Percentiles rank a stretch among this genome's conserved stretches.
Evolutionary conservation across 2,329 filamentous ascomycete genomes (phyloP).

Genomic region (Colletotrichum falcatum): DNA sequence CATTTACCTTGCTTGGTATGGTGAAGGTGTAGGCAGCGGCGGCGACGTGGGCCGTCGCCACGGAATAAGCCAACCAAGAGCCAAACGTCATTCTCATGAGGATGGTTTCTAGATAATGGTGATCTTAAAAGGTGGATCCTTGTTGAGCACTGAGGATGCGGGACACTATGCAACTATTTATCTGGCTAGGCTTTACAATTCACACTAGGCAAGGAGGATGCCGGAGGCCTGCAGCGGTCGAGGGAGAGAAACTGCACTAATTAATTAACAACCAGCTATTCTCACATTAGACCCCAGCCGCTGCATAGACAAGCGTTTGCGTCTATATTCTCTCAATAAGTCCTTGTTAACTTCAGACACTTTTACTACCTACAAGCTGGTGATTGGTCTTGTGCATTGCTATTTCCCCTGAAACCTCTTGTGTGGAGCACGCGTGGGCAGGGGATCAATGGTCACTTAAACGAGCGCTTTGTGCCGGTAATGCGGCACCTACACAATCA

Average conservation of each 20-base stretch:
- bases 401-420: no score
- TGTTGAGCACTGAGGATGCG: not conserved
- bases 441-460: no score
- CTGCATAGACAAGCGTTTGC: not conserved
- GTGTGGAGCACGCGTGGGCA: no score
- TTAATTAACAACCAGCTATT: not conserved
- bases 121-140: not conserved
- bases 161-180: not conserved
- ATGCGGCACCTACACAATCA: no score
- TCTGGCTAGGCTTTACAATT: not conserved
- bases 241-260: not conserved
- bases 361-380: no score
- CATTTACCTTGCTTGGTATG: slow-evolving; percentile 18
- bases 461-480: no score
- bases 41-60: slow-evolving; percentile 8
- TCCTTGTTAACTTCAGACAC: no score
- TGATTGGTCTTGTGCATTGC: no score
- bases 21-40: slow-evolving; percentile 13
- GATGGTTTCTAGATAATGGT: not conserved
- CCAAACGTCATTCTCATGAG: not conserved
- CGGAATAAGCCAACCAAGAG: not conserved
- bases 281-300: not conserved
- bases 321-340: no score
- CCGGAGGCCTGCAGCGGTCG: not conserved
- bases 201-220: not conserved